Evolutionary conservation across 2,329 filamentous ascomycete genomes (phyloP), one percentile per base, ranked within the genome.

Genomic region (Fonsecaea pedrosoi): DNA sequence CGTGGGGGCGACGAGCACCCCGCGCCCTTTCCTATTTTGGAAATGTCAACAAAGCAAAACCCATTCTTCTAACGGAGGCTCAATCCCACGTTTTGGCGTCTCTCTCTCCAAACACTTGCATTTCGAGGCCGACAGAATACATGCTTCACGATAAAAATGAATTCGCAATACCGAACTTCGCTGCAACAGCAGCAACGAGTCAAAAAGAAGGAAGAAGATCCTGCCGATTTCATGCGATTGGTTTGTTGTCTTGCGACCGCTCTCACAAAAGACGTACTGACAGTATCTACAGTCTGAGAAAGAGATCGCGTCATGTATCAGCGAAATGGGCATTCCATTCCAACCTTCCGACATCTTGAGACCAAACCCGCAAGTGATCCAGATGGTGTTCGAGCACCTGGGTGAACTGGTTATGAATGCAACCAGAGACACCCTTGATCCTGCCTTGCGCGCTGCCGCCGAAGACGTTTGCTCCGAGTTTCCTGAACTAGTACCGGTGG

Each of bases 341-440:
- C 91, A 88, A 40, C 84, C 94, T 18, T 87, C 90, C 68, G 94
- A 99, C 80, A 86, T 99, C 48, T 89, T 94, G 74, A 98, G 97
- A 77, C 95, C 95, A 4, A 97, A 97, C 74, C 90, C 95, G 2
- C 87, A 94, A 68, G 93, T 97, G 75, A 94, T 98, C 62, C 95
- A 99, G 80, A 93, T 95, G 83, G 93, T 99, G 60, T 96, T 98
- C 77, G 95, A 99, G 84, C 96, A 93, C 90, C 95, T 99, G 73
- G 94, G 93, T 66, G 94, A 97, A 76, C 84, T 97, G 18, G 86
- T 98, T 34, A 92, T 97, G 82, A 97, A 97, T 81, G 90, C 92
- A 62, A 97, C 94, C 40, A 91, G 93, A 73, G 93, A 97, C 72
- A 92, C 93, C 5, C 91, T 99, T 69, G 93, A 97, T 76, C 95